Conservation (phyloP, 768 basidiomycete species). For the Astraeus odoratus region DNA sequence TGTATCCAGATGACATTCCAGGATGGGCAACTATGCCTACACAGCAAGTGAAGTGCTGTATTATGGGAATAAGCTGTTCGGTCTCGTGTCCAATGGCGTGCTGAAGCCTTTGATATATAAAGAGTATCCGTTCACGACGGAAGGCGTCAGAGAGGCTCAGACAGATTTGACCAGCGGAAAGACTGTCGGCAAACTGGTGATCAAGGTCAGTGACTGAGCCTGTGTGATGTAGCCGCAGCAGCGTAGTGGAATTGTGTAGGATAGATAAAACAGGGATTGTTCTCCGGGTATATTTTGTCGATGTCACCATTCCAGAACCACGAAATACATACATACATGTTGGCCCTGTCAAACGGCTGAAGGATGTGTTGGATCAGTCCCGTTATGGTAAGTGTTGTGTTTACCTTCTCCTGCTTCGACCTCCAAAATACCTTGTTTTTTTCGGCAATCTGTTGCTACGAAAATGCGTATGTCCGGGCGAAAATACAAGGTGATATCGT, state of each 20-base stretch:
- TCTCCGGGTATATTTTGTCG: no score
- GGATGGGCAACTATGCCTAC: conserved; percentile 63
- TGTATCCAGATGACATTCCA: conserved; percentile 24
- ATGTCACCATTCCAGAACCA: no score
- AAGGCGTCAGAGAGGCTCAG: conserved; percentile 74
- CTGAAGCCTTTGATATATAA: conserved; percentile 65
- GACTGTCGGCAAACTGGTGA: conserved; percentile 80
- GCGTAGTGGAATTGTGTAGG: neutral
- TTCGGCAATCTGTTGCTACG: conserved; percentile 17
- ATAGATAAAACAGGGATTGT: no score
- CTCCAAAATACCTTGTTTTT: conserved; percentile 16
- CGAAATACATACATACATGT: no score
- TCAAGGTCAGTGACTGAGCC: conserved; percentile 46
- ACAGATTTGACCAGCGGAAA: conserved; percentile 68
- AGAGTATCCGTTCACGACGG: conserved; percentile 79
- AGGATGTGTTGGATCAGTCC: neutral
- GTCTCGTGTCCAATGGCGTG: conserved; percentile 47
- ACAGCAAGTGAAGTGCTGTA: conserved; percentile 66
- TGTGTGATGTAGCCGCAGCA: neutral
- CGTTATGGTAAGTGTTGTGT: conserved; percentile 20
- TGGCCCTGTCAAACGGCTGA: neutral
- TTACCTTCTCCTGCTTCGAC: conserved; percentile 8
- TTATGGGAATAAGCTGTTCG: conserved; percentile 63
- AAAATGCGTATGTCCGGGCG: conserved; percentile 10
- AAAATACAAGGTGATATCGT: conserved; percentile 13